A percentile compares a stretch with the other conserved stretches of the same genome.
These are phyloP conservation scores for Fusarium haematococcum DNA, from an alignment of 2,329 filamentous ascomycete genomes.

Conservation along the genomic window DNA sequence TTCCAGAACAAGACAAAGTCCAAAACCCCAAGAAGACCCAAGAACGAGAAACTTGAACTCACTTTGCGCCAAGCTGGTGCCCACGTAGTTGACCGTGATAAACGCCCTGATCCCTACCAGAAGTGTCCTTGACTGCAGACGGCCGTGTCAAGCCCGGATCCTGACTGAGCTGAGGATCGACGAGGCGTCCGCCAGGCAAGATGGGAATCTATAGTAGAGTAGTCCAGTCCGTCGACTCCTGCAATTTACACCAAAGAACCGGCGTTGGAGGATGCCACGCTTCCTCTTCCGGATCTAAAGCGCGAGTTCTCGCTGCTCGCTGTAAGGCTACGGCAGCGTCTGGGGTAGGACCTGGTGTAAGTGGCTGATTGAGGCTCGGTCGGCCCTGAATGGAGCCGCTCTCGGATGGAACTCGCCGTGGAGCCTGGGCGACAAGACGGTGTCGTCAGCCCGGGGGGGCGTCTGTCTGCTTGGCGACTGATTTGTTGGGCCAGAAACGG, in stretches of 20 bases:
- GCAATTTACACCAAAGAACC: conserved; percentile 11
- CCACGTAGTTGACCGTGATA: background rate
- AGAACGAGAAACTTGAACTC: conserved; percentile 4
- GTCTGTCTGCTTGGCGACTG: background rate
- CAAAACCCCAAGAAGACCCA: conserved; percentile 3
- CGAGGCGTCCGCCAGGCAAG: background rate
- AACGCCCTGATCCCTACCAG: conserved; percentile 18
- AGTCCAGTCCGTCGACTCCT: conserved; percentile 7
- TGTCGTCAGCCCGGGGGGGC: conserved; percentile 5
- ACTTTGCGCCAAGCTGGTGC: conserved; percentile 3
- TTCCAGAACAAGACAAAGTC: conserved; percentile 15
- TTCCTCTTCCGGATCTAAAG: background rate
- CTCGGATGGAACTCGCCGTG: conserved; percentile 1
- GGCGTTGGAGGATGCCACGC: background rate
- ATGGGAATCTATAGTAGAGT: conserved; percentile 6
- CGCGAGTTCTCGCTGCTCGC: background rate
- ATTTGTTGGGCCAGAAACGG: conserved; percentile 8
- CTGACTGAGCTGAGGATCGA: conserved; percentile 19
- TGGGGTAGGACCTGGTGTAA: conserved; percentile 21
- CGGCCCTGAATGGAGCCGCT: background rate
- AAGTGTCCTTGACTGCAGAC: conserved; percentile 4
- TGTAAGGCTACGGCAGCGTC: conserved; percentile 13
- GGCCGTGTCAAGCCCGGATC: conserved; percentile 1
- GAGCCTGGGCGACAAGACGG: background rate
- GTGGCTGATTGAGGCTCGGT: conserved; percentile 33